Conservation (phyloP, 2,329 filamentous ascomycete species). For the Furcasterigmium furcatum region DNA sequence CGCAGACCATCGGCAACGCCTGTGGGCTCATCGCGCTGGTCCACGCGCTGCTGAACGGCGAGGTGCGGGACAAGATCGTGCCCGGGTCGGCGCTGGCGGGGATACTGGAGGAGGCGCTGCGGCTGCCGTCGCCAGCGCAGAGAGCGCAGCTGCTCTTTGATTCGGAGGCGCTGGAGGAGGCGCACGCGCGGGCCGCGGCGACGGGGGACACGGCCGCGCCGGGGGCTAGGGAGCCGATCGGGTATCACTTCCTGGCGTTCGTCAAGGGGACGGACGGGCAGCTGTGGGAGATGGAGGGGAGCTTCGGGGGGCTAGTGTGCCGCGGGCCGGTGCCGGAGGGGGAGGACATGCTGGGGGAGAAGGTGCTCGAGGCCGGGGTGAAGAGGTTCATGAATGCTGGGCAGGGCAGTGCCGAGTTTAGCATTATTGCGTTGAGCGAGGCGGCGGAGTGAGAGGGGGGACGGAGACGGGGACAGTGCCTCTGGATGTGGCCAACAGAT, state of each 20-base stretch:
- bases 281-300: constrained; percentile 79
- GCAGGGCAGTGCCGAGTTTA: constrained; percentile 32
- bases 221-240: constrained; percentile 55
- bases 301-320: constrained; percentile 69
- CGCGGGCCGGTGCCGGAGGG: constrained; percentile 51
- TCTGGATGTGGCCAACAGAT: not conserved
- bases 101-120: constrained; percentile 60
- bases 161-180: constrained; percentile 65
- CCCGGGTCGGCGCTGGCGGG: constrained; percentile 51
- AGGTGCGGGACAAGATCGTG: constrained; percentile 50
- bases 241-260: constrained; percentile 80
- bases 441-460: constrained; percentile 16
- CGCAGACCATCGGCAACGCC: constrained; percentile 79
- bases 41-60: constrained; percentile 70
- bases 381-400: constrained; percentile 35
- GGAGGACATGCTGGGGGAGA: constrained; percentile 64
- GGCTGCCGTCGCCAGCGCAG: constrained; percentile 50
- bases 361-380: constrained; percentile 61
- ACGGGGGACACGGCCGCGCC: constrained; percentile 67
- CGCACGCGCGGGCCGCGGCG: constrained; percentile 67
- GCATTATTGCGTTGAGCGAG: constrained; percentile 28
- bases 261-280: constrained; percentile 62
- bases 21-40: constrained; percentile 78
- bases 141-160: constrained; percentile 71
- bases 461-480: too few relatives aligned